Base-by-base conservation (phyloP, 73 alveolate species). In the Paramecium primaurelia region DNA sequence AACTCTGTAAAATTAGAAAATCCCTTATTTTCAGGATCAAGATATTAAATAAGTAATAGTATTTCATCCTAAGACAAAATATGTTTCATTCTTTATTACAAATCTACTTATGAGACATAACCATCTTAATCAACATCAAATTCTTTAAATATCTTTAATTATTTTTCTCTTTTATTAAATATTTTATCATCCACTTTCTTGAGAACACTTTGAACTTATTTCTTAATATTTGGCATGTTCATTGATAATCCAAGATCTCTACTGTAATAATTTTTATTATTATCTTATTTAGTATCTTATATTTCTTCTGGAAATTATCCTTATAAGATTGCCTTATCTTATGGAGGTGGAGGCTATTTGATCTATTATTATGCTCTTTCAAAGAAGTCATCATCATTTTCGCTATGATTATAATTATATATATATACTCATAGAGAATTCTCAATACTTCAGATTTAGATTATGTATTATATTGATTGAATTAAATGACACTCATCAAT, bases 71-170 rank as follows among this genome's bases (percentile, higher is more conserved):
- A 36, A n/a, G 49, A 75, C 6, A 93, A 28, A 26, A 75, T 36
- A 37, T 86, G 88, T 58, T 89, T 45, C 26, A 93, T 45, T 64
- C 84, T 92, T 25, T 73, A 26, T 40, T 47, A 75, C 59, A 93
- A 37, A 84, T 93, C 96, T 28, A 90, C 69, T 44, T 59, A n/a
- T 12, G 96, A 86, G 14, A 93, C 80, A 83, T 75, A 93, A 40
- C 96, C 96, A 84, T 93, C 96, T 8, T 92, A 12, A 83, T 93
- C 96, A 4, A 49, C 28, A 68, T 93, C 96, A 40, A 93, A 93
- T 18, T 83, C 77, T 16, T 85, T 93, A 22, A 92, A 93, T 18
- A 92, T 45, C 36, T 93, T 77, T 6, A 40, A 64, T 77, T 60
- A 9, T 40, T 60, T 87, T 6, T 92, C 77, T 37, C 93, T 64